Base-by-base conservation (phyloP, 1,139 yeast species). In the Meyerozyma guilliermondii region DNA sequence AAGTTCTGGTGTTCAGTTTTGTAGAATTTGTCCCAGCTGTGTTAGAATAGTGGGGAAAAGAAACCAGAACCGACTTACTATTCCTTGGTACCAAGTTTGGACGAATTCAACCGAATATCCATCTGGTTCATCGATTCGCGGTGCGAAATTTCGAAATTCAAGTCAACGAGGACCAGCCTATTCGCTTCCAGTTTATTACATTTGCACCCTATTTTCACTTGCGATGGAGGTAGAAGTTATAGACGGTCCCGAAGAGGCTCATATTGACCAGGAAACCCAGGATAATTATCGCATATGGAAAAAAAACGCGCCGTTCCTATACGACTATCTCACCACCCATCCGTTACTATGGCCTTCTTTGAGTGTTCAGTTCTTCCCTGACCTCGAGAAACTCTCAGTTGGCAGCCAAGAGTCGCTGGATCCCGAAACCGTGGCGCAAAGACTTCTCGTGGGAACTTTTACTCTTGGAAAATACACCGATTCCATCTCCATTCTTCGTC, bases 1-100 rank as follows among this genome's bases (percentile, higher is more conserved):
- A 87, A 91, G 63, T 91, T 91, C 36, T 62, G 55, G 50, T 79
- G 76, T 58, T 92, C 98, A 30, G 77, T 60, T 35, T 77, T 66
- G 63, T 92, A 92, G 59, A 92, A 87, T 44, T 82, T 76, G 61
- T 92, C 91, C 98, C 98, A 92, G 68, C 82, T 74, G 46, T 14
- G 61, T 62, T 59, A 65, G 65, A 56, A 49, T 27, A 8, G 31
- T 35, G 48, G 35, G 11, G 8, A 29, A 7, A 8, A 22, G n/a
- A 11, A n/a, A 5, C 4, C 4, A 8, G 7, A 8, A 37, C 5
- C 8, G 39, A 74, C 83, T 43, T 67, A 78, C 83, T 87, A 87
- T 58, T 84, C 74, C 52, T 80, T 77, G 3, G 94, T 87, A 4
- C 96, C 96, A 40, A 87, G 64, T 52, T 82, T 82, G 22, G 95